Evolutionary conservation across 306 rosid species (phyloP), one percentile per base, ranked within the genome.

Genomic region (Purshia tridentata): DNA sequence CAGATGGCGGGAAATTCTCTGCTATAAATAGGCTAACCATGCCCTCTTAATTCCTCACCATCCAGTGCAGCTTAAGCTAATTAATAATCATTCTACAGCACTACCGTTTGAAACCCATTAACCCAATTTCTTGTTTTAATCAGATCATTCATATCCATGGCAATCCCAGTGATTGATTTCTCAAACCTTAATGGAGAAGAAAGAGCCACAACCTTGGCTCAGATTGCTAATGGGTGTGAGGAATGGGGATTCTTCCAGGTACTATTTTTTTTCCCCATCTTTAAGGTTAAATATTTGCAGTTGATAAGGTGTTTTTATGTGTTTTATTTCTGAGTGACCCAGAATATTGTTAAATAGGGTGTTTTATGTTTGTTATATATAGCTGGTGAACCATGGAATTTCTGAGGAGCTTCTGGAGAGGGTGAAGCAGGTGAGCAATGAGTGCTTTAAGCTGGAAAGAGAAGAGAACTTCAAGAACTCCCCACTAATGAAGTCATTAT

Each of bases 191-290:
- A 84, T 65, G 95, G 97, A 10, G 93, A 85, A 78, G 89, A 86
- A 65, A 91, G 97, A 76, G 89, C 89, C 76, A 74, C 84, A 39
- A 89, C 96, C 29, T 65, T 94, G 96, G 93, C 91, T 12, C 88
- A 78, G 71, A 83, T 91, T n/a, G 93, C 91, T 14, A 88, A 88
- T 77, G 96, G 97, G n/a, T 94, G 92, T 74, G 96, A 94, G 81
- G 96, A 91, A 62, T 94, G 99, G 99, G 99, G 99, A 10, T 94
- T 94, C 88, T 94, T 94, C 72, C 99, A 91, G 97, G 99, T 88
- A 86, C 20, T 15, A 14, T 48, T 69, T 51, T 44, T 18, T 40
- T 68, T 55, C 45, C 42, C 58, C 13, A 4, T 52, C 14, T 50
- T 15, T 68, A 2, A 9, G 9, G n/a, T n/a, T 52, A 5, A 6